Percentiles rank a stretch among this genome's conserved stretches.
Conservation (phyloP, 331 rosid genomes). For the Cydonia oblonga region DNA sequence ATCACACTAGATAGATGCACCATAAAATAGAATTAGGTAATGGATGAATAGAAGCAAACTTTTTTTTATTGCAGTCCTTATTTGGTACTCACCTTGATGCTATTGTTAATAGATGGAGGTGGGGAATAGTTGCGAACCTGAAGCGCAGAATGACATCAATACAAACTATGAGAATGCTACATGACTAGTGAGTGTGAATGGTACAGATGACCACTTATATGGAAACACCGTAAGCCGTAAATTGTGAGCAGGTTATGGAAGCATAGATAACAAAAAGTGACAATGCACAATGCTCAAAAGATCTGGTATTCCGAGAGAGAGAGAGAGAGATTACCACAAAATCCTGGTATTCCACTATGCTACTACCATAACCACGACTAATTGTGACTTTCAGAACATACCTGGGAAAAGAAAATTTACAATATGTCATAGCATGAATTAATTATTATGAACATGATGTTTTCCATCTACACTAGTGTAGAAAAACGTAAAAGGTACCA, state of each 20-base stretch:
- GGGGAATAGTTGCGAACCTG: slow-evolving; percentile 90
- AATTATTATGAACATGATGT: slow-evolving; percentile 1
- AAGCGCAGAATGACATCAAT: slow-evolving; percentile 7
- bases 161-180: slow-evolving; percentile 5
- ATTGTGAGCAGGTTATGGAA: neutral
- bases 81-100: slow-evolving; percentile 69
- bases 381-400: slow-evolving; percentile 86
- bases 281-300: neutral
- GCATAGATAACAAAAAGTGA: neutral
- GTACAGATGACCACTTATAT: neutral
- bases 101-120: slow-evolving; percentile 69
- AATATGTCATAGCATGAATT: slow-evolving; percentile 7
- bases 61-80: neutral
- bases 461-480: neutral
- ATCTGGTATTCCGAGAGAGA: neutral
- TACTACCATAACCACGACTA: slow-evolving; percentile 83
- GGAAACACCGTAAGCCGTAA: neutral
- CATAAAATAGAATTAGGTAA: neutral
- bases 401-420: slow-evolving; percentile 28
- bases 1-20: neutral
- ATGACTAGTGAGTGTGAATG: neutral
- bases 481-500: neutral
- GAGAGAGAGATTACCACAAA: slow-evolving; percentile 53
- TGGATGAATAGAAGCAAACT: neutral
- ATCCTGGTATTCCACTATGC: slow-evolving; percentile 83